A percentile compares a stretch with the other conserved stretches of the same genome.
Conservation (phyloP, 2,329 filamentous ascomycete genomes). For the Fusarium sp. region DNA sequence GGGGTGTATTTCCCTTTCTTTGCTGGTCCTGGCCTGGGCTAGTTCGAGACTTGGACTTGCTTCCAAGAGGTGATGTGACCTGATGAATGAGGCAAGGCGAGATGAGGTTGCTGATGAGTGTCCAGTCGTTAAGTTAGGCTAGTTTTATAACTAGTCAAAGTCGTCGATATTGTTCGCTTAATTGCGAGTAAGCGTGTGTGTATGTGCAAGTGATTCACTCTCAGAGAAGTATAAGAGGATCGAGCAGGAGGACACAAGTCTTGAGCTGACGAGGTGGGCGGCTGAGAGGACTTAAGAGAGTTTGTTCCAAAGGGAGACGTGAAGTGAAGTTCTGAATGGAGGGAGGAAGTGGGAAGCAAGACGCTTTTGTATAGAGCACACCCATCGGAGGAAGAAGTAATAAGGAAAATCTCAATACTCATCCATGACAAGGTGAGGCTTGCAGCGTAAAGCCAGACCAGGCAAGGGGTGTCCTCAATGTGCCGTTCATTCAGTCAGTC, state of each 20-base stretch:
- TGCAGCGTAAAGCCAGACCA: slow-evolving; percentile 15
- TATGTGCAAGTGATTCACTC: slow-evolving; percentile 36
- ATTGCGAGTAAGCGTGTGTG: slow-evolving; percentile 13
- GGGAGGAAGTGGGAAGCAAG: slow-evolving; percentile 34
- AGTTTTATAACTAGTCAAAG: slow-evolving; percentile 10
- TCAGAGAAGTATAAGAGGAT: neutral
- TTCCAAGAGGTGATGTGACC: slow-evolving; percentile 26
- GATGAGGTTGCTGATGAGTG: neutral
- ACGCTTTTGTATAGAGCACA: slow-evolving; percentile 39
- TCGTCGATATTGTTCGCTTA: slow-evolving; percentile 31
- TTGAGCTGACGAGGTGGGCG: neutral
- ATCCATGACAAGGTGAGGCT: slow-evolving; percentile 17
- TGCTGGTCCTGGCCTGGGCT: slow-evolving; percentile 5
- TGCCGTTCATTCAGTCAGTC: slow-evolving; percentile 15
- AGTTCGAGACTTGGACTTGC: slow-evolving; percentile 4
- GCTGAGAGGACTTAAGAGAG: slow-evolving; percentile 18
- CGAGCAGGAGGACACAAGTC: neutral
- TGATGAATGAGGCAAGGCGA: slow-evolving; percentile 28
- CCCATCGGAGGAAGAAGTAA: slow-evolving; percentile 15
- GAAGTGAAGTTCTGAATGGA: slow-evolving; percentile 30
- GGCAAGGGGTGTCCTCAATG: slow-evolving; percentile 22
- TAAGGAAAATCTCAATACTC: slow-evolving; percentile 22
- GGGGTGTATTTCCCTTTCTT: slow-evolving; percentile 22
- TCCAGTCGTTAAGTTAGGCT: neutral
- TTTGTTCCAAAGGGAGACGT: slow-evolving; percentile 33